phyloP scores from a whole-genome alignment of 306 rosid genomes.

The Carpinus fangiana region DNA sequence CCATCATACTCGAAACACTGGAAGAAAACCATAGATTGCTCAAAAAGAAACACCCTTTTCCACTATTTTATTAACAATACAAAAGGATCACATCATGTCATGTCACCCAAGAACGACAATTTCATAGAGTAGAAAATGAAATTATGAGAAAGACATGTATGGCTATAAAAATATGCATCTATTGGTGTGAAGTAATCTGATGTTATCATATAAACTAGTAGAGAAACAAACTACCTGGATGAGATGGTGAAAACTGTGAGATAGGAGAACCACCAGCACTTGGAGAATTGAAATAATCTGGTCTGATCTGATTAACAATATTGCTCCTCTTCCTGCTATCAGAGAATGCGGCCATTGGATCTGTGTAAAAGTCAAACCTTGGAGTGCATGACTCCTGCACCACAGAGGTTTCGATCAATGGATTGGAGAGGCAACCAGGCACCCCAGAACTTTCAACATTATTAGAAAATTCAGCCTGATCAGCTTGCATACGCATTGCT shows the following conservation, averaged over 20 bases:
- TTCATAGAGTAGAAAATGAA: neutral
- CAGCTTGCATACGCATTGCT: conserved; percentile 79
- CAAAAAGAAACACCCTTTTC: neutral
- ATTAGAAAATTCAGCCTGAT: conserved; percentile 43
- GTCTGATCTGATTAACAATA: conserved; percentile 27
- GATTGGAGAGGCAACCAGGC: conserved; percentile 68
- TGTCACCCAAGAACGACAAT: neutral
- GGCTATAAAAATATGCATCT: neutral
- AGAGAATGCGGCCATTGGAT: conserved; percentile 87
- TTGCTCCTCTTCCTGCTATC: conserved; percentile 44
- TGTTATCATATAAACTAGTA: neutral
- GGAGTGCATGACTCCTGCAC: conserved; percentile 41
- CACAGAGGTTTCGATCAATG: conserved; percentile 52
- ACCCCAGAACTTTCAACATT: conserved; percentile 22
- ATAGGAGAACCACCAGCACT: conserved; percentile 28
- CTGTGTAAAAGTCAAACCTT: conserved; percentile 85
- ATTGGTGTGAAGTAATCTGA: neutral
- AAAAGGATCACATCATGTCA: neutral
- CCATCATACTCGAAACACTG: neutral
- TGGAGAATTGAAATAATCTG: conserved; percentile 42
- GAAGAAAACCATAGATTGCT: neutral
- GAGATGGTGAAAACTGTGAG: conserved; percentile 39
- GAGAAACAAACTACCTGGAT: conserved; percentile 41
- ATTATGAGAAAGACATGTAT: neutral
- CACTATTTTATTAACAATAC: neutral